phyloP scores from a whole-genome alignment of 2,329 filamentous ascomycete species.

The Ascochyta lentis region DNA sequence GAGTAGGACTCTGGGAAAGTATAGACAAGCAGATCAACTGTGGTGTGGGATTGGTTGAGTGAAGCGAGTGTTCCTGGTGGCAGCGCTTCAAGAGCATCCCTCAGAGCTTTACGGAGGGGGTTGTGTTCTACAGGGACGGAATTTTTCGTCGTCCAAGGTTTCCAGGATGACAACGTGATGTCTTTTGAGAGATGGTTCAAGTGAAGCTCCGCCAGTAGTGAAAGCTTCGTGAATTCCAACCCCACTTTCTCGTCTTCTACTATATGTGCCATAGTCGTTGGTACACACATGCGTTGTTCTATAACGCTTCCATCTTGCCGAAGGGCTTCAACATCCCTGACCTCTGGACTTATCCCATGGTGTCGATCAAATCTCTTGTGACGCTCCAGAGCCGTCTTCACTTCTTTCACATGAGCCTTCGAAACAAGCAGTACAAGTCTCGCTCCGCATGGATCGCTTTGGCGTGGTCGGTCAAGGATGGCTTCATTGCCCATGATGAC shows the following conservation, averaged over 20 bases:
- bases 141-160: neutral
- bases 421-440: constrained; percentile 34
- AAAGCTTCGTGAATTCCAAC: neutral
- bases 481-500: constrained; percentile 1
- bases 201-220: constrained; percentile 14
- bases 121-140: constrained; percentile 16
- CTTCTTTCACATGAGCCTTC: constrained; percentile 44
- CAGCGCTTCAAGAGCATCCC: constrained; percentile 21
- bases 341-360: constrained; percentile 36
- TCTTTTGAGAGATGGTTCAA: constrained; percentile 18
- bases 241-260: neutral
- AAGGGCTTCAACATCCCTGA: neutral
- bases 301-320: neutral
- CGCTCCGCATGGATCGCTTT: neutral
- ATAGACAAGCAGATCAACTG: constrained; percentile 22
- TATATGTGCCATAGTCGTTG: constrained; percentile 22
- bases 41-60: constrained; percentile 15
- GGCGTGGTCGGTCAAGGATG: neutral
- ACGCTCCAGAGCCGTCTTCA: constrained; percentile 49
- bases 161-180: constrained; percentile 22
- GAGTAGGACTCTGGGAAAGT: constrained; percentile 56
- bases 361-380: constrained; percentile 34
- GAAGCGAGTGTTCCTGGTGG: constrained; percentile 19
- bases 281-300: constrained; percentile 28
- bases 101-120: constrained; percentile 32